Conservation (phyloP, 2,329 filamentous ascomycete species). For the Exophiala calicioides region DNA sequence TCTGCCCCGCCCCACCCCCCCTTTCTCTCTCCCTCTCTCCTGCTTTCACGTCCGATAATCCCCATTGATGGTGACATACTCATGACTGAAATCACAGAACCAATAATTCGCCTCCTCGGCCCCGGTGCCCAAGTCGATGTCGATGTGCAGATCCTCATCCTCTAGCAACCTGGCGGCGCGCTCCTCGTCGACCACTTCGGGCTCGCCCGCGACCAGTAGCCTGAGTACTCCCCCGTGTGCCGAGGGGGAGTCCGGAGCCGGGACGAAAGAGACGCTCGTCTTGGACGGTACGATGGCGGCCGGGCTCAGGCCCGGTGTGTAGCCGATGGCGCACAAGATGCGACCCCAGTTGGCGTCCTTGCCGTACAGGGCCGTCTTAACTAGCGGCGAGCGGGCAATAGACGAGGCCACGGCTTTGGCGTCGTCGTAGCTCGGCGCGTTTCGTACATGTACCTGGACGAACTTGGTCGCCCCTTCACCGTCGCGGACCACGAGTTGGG, state of each 20-base stretch:
- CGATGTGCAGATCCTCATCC: slow-evolving; percentile 63
- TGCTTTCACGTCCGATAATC: slow-evolving; percentile 61
- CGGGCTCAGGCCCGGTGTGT: slow-evolving; percentile 42
- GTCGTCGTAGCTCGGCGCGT: slow-evolving; percentile 67
- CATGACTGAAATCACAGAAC: slow-evolving; percentile 69
- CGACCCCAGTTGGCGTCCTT: slow-evolving; percentile 98
- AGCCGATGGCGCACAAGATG: slow-evolving; percentile 91
- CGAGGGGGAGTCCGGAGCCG: slow-evolving; percentile 55
- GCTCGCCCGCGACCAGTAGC: slow-evolving; percentile 62
- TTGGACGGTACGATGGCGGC: slow-evolving; percentile 54
- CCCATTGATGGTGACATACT: slow-evolving; percentile 70
- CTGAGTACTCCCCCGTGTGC: slow-evolving; percentile 48
- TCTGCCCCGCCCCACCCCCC: too few species aligned
- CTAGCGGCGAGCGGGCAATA: slow-evolving; percentile 87
- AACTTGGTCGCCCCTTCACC: slow-evolving; percentile 98
- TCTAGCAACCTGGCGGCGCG: slow-evolving; percentile 62
- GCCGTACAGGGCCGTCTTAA: slow-evolving; percentile 96
- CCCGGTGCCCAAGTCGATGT: slow-evolving; percentile 57
- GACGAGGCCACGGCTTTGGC: slow-evolving; percentile 80
- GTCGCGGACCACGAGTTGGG: slow-evolving; percentile 91
- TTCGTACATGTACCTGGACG: slow-evolving; percentile 82
- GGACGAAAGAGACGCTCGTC: slow-evolving; percentile 64
- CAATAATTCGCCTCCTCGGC: slow-evolving; percentile 60
- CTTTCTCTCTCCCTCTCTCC: not conserved
- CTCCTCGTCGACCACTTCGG: slow-evolving; percentile 61